Percentiles rank a stretch among this genome's conserved stretches.
These are phyloP conservation scores for Hypseocharis bilobata DNA, from an alignment of 441 rosid genomes.

Conservation along the genomic window DNA sequence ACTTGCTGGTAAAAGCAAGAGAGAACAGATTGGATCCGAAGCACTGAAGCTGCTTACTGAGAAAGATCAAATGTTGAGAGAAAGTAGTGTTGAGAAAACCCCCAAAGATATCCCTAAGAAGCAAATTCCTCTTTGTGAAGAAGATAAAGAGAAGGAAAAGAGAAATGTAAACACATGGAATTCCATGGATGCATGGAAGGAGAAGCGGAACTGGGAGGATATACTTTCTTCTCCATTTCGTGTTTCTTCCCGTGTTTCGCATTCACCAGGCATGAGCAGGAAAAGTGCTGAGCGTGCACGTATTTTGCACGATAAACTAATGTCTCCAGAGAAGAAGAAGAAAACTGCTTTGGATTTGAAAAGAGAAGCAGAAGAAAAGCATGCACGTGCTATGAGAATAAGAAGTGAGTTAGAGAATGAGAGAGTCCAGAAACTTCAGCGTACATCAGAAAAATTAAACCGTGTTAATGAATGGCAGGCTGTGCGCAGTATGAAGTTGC, in stretches of 20 bases:
- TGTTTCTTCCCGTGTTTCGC: constrained; percentile 50
- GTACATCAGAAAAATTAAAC: constrained; percentile 62
- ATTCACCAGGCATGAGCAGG: constrained; percentile 60
- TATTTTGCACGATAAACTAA: constrained; percentile 54
- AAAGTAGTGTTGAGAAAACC: constrained; percentile 32
- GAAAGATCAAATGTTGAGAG: constrained; percentile 38
- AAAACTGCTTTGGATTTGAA: constrained; percentile 61
- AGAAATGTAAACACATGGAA: constrained; percentile 46
- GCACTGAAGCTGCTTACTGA: constrained; percentile 33
- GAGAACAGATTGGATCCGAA: constrained; percentile 37
- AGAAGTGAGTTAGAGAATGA: constrained; percentile 69
- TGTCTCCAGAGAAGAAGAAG: constrained; percentile 77
- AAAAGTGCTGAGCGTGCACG: constrained; percentile 69
- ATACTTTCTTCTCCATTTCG: constrained; percentile 62
- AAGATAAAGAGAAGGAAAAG: constrained; percentile 43
- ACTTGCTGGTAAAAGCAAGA: constrained; percentile 39
- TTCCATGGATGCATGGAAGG: constrained; percentile 77
- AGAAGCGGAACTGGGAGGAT: constrained; percentile 75
- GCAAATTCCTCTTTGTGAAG: constrained; percentile 35
- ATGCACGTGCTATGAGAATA: constrained; percentile 69
- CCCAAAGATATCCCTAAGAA: constrained; percentile 38
- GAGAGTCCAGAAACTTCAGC: constrained; percentile 72
- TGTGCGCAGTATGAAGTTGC: constrained; percentile 57
- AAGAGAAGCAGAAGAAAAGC: constrained; percentile 70
- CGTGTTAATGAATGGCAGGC: constrained; percentile 83